phyloP scores from a whole-genome alignment of 2,329 filamentous ascomycete species.

The Monosporascus sp. region DNA sequence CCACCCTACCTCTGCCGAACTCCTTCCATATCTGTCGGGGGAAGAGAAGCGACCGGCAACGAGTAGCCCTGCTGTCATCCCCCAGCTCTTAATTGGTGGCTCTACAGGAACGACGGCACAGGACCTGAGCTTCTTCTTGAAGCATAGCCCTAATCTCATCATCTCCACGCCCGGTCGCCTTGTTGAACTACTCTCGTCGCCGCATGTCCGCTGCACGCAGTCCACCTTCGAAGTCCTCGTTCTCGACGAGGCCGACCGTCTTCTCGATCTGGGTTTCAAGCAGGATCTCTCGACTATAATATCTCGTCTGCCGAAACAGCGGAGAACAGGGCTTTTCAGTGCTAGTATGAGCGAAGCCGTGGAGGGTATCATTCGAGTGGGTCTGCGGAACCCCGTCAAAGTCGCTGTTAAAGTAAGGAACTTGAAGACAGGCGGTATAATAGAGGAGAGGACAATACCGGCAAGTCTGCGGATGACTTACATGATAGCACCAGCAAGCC shows the following conservation, averaged over 20 bases:
- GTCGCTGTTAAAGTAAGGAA: slow-evolving; percentile 90
- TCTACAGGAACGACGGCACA: slow-evolving; percentile 71
- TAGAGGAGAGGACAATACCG: slow-evolving; percentile 81
- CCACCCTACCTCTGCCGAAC: slow-evolving; percentile 70
- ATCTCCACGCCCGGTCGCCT: slow-evolving; percentile 88
- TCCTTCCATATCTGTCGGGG: slow-evolving; percentile 48
- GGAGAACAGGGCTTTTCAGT: slow-evolving; percentile 88
- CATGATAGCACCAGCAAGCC: slow-evolving; percentile 65
- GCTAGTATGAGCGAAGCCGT: slow-evolving; percentile 95
- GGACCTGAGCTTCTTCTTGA: slow-evolving; percentile 80
- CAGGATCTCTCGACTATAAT: slow-evolving; percentile 84
- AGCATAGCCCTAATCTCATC: slow-evolving; percentile 79
- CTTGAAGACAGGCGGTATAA: slow-evolving; percentile 55
- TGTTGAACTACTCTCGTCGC: slow-evolving; percentile 79
- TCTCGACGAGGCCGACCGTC: slow-evolving; percentile 87
- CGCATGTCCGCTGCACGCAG: slow-evolving; percentile 80
- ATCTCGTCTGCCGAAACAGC: slow-evolving; percentile 80
- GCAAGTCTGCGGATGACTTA: slow-evolving; percentile 93
- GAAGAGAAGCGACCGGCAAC: slow-evolving; percentile 51
- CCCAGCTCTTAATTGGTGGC: slow-evolving; percentile 84
- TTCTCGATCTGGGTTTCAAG: slow-evolving; percentile 92
- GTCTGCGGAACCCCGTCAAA: slow-evolving; percentile 88
- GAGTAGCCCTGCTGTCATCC: slow-evolving; percentile 56
- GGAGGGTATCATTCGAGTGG: slow-evolving; percentile 85
- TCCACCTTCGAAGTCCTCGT: slow-evolving; percentile 89